Percentiles rank a stretch among this genome's conserved stretches.
Evolutionary conservation across 2,329 filamentous ascomycete genomes (phyloP).

Genomic region (Monilinia aucupariae): DNA sequence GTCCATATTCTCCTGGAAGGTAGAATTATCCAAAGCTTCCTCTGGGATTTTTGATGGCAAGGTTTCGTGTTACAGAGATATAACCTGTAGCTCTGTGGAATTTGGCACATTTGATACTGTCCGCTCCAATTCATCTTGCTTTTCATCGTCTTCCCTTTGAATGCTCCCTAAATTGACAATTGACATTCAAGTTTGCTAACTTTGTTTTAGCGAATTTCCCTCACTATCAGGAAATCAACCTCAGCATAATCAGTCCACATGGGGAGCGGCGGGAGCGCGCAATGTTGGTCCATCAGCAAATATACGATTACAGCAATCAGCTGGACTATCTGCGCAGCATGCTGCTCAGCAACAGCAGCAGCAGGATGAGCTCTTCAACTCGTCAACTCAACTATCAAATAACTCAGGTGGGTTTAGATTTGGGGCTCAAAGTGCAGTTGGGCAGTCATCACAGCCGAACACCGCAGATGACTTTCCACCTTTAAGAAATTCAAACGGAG

Average conservation of each 20-base stretch:
- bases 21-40: neutral
- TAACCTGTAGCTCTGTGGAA: neutral
- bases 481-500: constrained; percentile 52
- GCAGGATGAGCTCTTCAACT: constrained; percentile 35
- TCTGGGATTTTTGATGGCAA: neutral
- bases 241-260: constrained; percentile 35
- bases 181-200: constrained; percentile 20
- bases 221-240: constrained; percentile 57
- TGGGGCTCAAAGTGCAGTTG: constrained; percentile 34
- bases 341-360: constrained; percentile 34
- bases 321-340: constrained; percentile 31
- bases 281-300: constrained; percentile 30
- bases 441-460: constrained; percentile 36
- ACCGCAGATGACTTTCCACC: constrained; percentile 58
- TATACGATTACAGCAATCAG: constrained; percentile 32
- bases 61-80: neutral
- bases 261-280: constrained; percentile 32
- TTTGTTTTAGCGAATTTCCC: constrained; percentile 53
- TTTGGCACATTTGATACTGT: neutral
- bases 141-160: neutral
- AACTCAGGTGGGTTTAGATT: constrained; percentile 34
- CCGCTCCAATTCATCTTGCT: neutral
- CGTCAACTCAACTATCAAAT: constrained; percentile 33
- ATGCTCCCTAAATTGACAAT: neutral
- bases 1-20: constrained; percentile 10